These are phyloP conservation scores for Pyrenopolyporus hunteri DNA, from an alignment of 495 filamentous ascomycete species.

Conservation along the genomic window DNA sequence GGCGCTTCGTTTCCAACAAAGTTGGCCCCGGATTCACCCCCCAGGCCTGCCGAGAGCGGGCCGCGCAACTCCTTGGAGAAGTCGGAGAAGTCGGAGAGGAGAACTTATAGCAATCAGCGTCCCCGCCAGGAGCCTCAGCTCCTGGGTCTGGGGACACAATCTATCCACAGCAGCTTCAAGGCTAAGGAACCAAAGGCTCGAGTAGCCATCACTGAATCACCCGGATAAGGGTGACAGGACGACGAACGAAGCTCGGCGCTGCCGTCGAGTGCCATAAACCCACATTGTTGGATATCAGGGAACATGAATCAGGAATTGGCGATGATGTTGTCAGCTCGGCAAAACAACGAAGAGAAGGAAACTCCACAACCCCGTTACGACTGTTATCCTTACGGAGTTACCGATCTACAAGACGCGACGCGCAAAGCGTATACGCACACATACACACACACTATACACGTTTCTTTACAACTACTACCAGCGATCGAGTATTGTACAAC, in stretches of 20 bases:
- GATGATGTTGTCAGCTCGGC: conserved; percentile 15
- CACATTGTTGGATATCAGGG: conserved; percentile 1
- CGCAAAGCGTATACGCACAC: conserved; percentile 6
- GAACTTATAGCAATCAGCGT: conserved; percentile 62
- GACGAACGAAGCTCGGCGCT: conserved; percentile 5
- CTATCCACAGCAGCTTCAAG: conserved; percentile 51
- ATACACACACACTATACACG: too few relatives aligned
- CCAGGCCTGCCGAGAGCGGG: conserved; percentile 81
- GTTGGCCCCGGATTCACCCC: conserved; percentile 86
- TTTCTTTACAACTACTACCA: conserved; percentile 18
- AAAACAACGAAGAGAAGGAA: conserved; percentile 20
- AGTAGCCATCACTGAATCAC: conserved; percentile 8
- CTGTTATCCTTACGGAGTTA: conserved; percentile 16
- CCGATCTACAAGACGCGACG: conserved; percentile 21
- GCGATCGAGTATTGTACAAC: conserved; percentile 35
- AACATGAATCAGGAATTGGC: conserved; percentile 10
- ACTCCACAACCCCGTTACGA: conserved; percentile 13
- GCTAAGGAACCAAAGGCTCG: conserved; percentile 29
- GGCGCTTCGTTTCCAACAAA: conserved; percentile 85
- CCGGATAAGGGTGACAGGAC: not conserved
- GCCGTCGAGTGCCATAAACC: conserved; percentile 2
- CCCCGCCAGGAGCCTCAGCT: conserved; percentile 58
- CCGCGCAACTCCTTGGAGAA: conserved; percentile 58
- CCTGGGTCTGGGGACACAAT: conserved; percentile 58
- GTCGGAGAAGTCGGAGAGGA: conserved; percentile 41